Evolutionary conservation across 2,329 filamentous ascomycete species (phyloP).

Genomic region (Paecilomyces fulvus): DNA sequence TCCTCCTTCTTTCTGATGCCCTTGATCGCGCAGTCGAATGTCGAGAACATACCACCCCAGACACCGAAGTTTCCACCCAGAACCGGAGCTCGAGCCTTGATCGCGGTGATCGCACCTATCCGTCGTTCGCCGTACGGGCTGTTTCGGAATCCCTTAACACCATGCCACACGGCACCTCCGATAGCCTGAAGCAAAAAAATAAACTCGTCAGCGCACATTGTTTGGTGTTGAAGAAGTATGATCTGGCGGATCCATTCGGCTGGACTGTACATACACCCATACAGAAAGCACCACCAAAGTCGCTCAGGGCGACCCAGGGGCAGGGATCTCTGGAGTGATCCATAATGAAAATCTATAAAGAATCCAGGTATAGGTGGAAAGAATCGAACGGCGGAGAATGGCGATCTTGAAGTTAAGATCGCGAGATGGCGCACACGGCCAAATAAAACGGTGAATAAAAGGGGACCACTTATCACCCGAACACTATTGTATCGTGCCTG

Average conservation of each 20-base stretch:
- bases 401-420: not conserved
- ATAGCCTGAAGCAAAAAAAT: conserved; percentile 49
- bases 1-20: conserved; percentile 93
- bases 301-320: conserved; percentile 91
- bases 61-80: conserved; percentile 97
- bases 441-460: not conserved
- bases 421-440: not conserved
- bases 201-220: conserved; percentile 16
- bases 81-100: conserved; percentile 94
- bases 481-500: not conserved
- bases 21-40: conserved; percentile 95
- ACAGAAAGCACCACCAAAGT: conserved; percentile 93
- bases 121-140: conserved; percentile 86
- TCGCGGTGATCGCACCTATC: conserved; percentile 91
- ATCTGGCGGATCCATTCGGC: not conserved
- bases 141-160: conserved; percentile 89
- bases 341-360: conserved; percentile 43
- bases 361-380: not conserved
- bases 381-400: not conserved
- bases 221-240: not conserved
- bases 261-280: conserved; percentile 68
- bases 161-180: conserved; percentile 85
- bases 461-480: not conserved
- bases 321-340: conserved; percentile 97
- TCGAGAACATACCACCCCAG: conserved; percentile 93